phyloP scores from a whole-genome alignment of 2,329 filamentous ascomycete species.

The Fusarium hostae region DNA sequence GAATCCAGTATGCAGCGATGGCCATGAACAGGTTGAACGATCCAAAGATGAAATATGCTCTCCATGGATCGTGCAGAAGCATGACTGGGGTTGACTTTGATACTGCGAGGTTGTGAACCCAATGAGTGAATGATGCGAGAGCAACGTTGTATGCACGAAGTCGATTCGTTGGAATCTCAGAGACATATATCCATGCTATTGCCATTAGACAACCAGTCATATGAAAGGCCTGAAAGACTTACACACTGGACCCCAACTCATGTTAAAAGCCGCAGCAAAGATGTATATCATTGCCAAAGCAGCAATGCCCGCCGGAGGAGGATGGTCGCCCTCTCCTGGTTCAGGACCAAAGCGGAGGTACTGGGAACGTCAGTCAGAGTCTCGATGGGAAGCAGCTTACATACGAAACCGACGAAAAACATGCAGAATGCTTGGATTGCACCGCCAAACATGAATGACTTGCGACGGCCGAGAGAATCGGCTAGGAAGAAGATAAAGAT shows the following conservation, averaged over 20 bases:
- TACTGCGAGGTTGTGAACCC: conserved; percentile 73
- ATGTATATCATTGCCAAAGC: conserved; percentile 70
- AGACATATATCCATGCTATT: conserved; percentile 58
- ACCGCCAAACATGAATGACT: conserved; percentile 44
- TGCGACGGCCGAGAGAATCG: conserved; percentile 71
- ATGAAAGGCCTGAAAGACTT: conserved; percentile 49
- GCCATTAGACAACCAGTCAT: not conserved
- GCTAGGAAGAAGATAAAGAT: conserved; percentile 71
- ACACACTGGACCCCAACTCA: conserved; percentile 71
- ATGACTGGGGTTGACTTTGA: conserved; percentile 69
- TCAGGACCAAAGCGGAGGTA: conserved; percentile 63
- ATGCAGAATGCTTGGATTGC: conserved; percentile 53
- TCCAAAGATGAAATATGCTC: conserved; percentile 68
- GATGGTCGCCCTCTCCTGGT: conserved; percentile 48
- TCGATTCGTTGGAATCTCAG: conserved; percentile 70
- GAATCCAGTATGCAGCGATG: conserved; percentile 57
- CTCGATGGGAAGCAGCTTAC: rapidly evolving
- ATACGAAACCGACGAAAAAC: conserved; percentile 67
- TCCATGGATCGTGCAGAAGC: conserved; percentile 58
- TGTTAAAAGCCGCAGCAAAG: conserved; percentile 70
- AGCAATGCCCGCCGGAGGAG: conserved; percentile 59
- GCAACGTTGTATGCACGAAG: conserved; percentile 69
- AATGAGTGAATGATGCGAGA: conserved; percentile 70
- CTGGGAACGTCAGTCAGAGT: not conserved
- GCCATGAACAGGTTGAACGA: conserved; percentile 68